phyloP scores from a whole-genome alignment of 2,329 filamentous ascomycete species.

The Emydomyces testavorans region DNA sequence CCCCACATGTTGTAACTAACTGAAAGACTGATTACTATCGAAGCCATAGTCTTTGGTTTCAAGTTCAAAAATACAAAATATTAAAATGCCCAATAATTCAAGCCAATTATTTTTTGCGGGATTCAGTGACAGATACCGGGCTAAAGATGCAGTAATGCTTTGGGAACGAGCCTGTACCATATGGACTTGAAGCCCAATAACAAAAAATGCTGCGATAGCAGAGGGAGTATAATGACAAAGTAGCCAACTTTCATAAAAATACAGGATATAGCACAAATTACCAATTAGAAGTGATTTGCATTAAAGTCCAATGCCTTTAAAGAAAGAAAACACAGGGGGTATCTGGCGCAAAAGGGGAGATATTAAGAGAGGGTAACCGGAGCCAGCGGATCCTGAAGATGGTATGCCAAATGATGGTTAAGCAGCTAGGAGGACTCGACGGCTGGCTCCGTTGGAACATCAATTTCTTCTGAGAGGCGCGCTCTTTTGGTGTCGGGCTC shows the following conservation, averaged over 20 bases:
- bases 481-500: conserved; percentile 46
- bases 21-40: no score
- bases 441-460: conserved; percentile 17
- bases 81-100: no score
- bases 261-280: conserved; percentile 5
- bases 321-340: conserved; percentile 7
- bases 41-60: no score
- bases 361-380: neutral
- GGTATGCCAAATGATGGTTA: neutral
- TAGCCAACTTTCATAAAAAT: neutral
- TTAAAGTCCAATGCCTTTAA: conserved; percentile 3
- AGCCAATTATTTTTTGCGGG: no score
- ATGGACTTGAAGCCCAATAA: no score
- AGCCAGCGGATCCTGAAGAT: neutral
- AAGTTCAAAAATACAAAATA: no score
- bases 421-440: conserved; percentile 3
- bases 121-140: no score
- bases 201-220: neutral
- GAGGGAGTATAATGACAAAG: conserved; percentile 6
- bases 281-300: conserved; percentile 5
- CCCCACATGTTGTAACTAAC: no score
- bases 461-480: conserved; percentile 44
- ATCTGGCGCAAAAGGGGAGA: conserved; percentile 5
- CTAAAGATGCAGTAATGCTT: no score
- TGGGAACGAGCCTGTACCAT: no score